These are phyloP conservation scores for Lentithecium fluviatile DNA, from an alignment of 495 filamentous ascomycete species.

Conservation along the genomic window DNA sequence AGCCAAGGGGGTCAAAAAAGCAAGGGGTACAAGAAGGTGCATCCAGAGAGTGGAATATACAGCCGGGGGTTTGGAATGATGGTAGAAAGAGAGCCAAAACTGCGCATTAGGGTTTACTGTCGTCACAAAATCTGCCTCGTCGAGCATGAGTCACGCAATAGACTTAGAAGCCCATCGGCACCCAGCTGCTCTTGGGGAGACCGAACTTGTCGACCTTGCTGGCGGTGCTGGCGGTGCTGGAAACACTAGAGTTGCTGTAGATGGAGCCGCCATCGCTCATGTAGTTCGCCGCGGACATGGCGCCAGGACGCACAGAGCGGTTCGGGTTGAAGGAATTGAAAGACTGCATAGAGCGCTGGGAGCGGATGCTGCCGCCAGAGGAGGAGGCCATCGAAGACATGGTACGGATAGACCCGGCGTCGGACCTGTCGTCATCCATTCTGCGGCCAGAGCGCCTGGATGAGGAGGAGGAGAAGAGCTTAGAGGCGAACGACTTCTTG, in stretches of 20 bases:
- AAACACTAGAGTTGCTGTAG: neutral
- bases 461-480: neutral
- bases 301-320: neutral
- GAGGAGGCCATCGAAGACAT: neutral
- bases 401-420: neutral
- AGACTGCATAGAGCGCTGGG: neutral
- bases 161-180: neutral
- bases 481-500: neutral
- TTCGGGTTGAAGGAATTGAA: neutral
- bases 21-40: too few relatives aligned
- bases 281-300: neutral
- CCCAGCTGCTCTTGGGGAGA: neutral
- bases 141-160: too few relatives aligned
- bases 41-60: too few relatives aligned
- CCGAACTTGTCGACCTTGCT: slow-evolving; percentile 1
- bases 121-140: too few relatives aligned
- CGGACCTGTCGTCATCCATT: neutral
- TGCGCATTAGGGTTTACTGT: too few relatives aligned
- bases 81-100: too few relatives aligned
- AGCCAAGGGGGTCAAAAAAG: too few relatives aligned
- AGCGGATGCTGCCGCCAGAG: neutral
- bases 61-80: too few relatives aligned
- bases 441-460: too few relatives aligned
- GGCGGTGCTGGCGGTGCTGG: neutral
- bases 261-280: neutral